Conservation (phyloP, 139 green algal genomes). For the Asterochloris erici region DNA sequence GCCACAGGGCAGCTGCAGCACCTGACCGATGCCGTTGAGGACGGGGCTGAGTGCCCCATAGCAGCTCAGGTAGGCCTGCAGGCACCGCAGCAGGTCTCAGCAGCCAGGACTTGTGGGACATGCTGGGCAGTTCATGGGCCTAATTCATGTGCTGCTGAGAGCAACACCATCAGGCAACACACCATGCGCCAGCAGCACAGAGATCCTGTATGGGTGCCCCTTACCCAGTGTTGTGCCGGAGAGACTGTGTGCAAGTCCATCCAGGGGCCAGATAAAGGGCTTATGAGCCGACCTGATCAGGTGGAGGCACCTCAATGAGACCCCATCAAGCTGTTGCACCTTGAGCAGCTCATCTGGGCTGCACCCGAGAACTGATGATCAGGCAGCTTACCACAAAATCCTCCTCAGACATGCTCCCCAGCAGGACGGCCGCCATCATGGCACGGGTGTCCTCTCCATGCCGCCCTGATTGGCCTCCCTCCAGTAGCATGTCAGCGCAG, state of each 20-base stretch:
- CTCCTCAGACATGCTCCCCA: conserved; percentile 6
- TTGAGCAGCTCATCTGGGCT: too few species aligned
- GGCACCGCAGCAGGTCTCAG: too few species aligned
- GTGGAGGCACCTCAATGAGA: too few species aligned
- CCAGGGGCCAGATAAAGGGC: too few species aligned
- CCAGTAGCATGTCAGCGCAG: neutral
- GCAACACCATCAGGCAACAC: neutral
- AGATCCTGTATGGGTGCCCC: too few species aligned
- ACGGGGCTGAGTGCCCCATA: neutral
- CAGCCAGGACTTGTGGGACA: too few species aligned
- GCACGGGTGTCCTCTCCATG: conserved; percentile 12
- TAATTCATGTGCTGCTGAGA: neutral
- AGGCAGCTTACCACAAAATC: neutral
- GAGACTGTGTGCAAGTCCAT: too few species aligned
- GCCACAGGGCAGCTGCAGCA: neutral
- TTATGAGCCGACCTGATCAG: too few species aligned
- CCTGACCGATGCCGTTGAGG: conserved; percentile 4
- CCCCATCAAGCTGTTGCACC: too few species aligned
- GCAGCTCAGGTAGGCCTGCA: conserved; percentile 11
- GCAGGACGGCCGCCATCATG: conserved; percentile 5
- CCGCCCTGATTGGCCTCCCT: neutral
- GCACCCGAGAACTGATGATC: neutral
- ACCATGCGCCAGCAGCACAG: neutral
- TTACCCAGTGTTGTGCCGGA: too few species aligned
- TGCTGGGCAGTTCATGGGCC: too few species aligned